Conservation (phyloP, 305 asterid species). For the Fraxinus platypoda region DNA sequence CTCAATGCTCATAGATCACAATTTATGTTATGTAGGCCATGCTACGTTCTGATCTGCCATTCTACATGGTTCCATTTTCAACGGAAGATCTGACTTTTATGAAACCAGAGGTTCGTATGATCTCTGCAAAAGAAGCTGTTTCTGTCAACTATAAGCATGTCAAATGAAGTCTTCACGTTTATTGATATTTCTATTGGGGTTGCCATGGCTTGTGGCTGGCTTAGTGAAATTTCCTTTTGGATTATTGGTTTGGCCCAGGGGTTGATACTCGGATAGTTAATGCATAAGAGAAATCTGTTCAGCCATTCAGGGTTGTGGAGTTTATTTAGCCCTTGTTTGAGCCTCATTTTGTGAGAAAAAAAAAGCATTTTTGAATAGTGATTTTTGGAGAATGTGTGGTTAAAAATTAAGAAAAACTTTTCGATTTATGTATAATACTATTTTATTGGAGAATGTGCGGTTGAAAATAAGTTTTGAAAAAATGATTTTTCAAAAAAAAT, state of each 20-base stretch:
- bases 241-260: background rate
- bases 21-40: constrained; percentile 56
- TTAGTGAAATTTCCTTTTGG: background rate
- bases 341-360: too few relatives aligned
- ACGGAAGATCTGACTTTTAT: constrained; percentile 60
- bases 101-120: constrained; percentile 76
- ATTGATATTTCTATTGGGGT: background rate
- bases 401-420: too few relatives aligned
- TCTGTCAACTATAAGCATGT: background rate
- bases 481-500: too few relatives aligned
- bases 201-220: background rate
- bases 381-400: too few relatives aligned
- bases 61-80: constrained; percentile 86
- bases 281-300: background rate
- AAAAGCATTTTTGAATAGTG: too few relatives aligned
- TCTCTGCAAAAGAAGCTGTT: constrained; percentile 1
- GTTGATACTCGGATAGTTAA: background rate
- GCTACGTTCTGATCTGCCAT: constrained; percentile 90
- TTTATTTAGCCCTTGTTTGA: background rate
- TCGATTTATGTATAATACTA: too few relatives aligned
- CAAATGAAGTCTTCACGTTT: background rate
- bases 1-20: constrained; percentile 27
- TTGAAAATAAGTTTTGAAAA: too few relatives aligned
- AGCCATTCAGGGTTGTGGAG: background rate
- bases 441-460: too few relatives aligned